Conservation (phyloP, 75 land plant genomes). For the Cupressus sempervirens region DNA sequence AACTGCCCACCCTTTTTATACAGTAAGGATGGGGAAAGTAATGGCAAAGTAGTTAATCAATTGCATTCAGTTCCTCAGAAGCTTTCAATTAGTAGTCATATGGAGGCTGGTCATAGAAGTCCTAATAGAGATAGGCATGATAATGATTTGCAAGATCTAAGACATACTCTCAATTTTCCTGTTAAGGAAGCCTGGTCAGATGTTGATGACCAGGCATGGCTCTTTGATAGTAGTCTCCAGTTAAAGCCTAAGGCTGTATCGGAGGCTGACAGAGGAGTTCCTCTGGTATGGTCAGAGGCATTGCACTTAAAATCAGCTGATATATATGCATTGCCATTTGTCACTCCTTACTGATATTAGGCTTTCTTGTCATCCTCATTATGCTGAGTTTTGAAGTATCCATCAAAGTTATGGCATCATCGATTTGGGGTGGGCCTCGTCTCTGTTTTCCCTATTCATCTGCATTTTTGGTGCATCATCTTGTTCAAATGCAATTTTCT, state of each 20-base stretch:
- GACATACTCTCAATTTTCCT: constrained; percentile 37
- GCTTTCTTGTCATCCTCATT: constrained; percentile 4
- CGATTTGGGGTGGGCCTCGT: constrained; percentile 15
- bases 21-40: constrained; percentile 22
- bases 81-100: constrained; percentile 6
- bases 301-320: constrained; percentile 43
- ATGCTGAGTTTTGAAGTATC: constrained; percentile 6
- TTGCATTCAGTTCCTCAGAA: constrained; percentile 8
- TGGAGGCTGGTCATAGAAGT: constrained; percentile 9
- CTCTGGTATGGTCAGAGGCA: constrained; percentile 59
- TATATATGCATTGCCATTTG: constrained; percentile 60
- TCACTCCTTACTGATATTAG: constrained; percentile 54
- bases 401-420: constrained; percentile 18
- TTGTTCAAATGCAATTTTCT: constrained; percentile 8
- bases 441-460: constrained; percentile 5
- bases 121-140: constrained; percentile 9
- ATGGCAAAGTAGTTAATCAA: constrained; percentile 32
- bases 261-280: constrained; percentile 18
- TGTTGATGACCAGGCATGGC: constrained; percentile 55
- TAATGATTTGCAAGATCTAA: constrained; percentile 39
- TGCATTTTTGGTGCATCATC: constrained; percentile 10
- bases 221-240: constrained; percentile 21
- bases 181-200: constrained; percentile 45
- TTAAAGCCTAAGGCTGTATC: constrained; percentile 15
- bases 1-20: neutral